Evolutionary conservation across 257 asterid species (phyloP).

Genomic region (Striga asiatica): DNA sequence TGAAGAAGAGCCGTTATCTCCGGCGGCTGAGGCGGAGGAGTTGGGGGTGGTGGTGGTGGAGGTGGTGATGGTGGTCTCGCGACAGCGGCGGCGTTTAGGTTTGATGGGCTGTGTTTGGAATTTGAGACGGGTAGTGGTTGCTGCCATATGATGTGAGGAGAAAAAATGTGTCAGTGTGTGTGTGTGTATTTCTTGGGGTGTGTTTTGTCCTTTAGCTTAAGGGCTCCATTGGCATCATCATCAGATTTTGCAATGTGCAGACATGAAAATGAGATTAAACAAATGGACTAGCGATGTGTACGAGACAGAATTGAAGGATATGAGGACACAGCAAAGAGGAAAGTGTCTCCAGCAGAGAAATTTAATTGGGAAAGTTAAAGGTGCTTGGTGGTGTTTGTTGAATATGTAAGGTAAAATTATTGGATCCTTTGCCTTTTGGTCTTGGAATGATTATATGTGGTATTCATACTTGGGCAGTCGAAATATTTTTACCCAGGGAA

Average conservation of each 20-base stretch:
- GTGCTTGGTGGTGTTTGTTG: not conserved
- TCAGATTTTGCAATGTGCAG: not conserved
- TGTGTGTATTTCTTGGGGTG: conserved; percentile 2
- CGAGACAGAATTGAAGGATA: conserved; percentile 13
- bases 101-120: conserved; percentile 41
- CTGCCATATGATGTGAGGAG: conserved; percentile 31
- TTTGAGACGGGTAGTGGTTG: conserved; percentile 44
- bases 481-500: no score
- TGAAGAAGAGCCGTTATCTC: not conserved
- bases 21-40: not conserved
- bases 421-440: not conserved
- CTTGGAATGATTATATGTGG: not conserved
- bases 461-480: no score
- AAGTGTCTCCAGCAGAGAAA: not conserved
- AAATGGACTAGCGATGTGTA: conserved; percentile 12
- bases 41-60: conserved; percentile 16
- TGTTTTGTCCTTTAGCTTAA: conserved; percentile 22
- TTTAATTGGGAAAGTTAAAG: conserved; percentile 9
- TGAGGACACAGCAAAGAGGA: not conserved
- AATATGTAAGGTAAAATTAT: not conserved
- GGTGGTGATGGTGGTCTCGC: conserved; percentile 59
- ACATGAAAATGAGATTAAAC: not conserved
- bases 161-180: not conserved
- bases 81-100: conserved; percentile 62
- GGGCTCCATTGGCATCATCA: conserved; percentile 23